These are phyloP conservation scores for Cyamopsis tetragonoloba DNA, from an alignment of 306 rosid genomes.

Conservation along the genomic window DNA sequence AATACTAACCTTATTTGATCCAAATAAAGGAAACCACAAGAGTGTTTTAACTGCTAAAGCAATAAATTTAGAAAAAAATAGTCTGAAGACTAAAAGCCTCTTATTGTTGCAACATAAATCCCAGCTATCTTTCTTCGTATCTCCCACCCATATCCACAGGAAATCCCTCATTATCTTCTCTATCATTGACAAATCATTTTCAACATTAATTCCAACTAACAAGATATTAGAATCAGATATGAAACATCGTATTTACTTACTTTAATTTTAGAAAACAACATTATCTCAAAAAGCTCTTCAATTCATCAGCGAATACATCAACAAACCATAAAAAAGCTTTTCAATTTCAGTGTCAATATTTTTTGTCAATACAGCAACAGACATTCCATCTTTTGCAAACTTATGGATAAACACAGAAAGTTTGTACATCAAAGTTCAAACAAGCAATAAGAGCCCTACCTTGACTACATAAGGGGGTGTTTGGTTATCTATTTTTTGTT, in stretches of 20 bases:
- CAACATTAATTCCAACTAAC: neutral
- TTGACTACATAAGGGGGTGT: too few relatives aligned
- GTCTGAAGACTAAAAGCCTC: neutral
- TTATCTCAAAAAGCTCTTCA: neutral
- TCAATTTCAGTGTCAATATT: neutral
- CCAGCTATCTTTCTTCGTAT: neutral
- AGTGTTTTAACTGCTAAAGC: neutral
- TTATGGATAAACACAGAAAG: neutral
- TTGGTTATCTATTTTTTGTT: too few relatives aligned
- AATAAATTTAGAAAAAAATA: neutral
- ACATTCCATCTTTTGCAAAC: neutral
- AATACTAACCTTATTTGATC: neutral
- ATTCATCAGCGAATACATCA: neutral
- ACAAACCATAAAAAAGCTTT: neutral
- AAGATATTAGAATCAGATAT: neutral
- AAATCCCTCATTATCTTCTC: neutral
- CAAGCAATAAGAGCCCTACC: neutral
- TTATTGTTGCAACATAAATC: neutral
- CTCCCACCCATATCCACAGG: neutral
- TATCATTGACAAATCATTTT: neutral
- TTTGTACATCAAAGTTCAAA: neutral
- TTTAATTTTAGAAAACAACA: neutral
- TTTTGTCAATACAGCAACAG: neutral
- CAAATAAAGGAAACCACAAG: neutral
- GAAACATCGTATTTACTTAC: neutral